These are phyloP conservation scores for Mycosphaerella sp. DNA, from an alignment of 2,329 filamentous ascomycete genomes.

Conservation along the genomic window DNA sequence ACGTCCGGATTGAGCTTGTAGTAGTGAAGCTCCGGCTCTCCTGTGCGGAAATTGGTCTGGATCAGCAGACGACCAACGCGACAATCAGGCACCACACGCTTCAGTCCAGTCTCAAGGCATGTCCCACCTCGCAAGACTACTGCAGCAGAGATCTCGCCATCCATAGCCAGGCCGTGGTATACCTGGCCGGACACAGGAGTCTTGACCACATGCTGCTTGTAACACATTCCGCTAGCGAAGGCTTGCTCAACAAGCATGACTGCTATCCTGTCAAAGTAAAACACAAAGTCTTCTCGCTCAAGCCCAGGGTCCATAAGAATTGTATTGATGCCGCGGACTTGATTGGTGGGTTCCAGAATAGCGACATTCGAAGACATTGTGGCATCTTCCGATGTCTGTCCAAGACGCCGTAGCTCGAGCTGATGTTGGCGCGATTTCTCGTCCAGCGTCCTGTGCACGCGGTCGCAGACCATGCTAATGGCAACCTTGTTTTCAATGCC, in stretches of 20 bases:
- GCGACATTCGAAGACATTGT: conserved; percentile 69
- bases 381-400: conserved; percentile 59
- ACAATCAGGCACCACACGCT: conserved; percentile 87
- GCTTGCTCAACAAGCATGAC: conserved; percentile 80
- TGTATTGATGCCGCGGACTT: conserved; percentile 82
- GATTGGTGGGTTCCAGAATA: conserved; percentile 67
- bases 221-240: conserved; percentile 65
- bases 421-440: conserved; percentile 82
- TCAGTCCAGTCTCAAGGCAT: conserved; percentile 78
- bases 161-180: conserved; percentile 65
- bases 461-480: conserved; percentile 87
- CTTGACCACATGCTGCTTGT: conserved; percentile 55
- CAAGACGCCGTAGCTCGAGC: conserved; percentile 68
- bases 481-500: conserved; percentile 93
- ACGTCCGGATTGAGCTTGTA: conserved; percentile 72
- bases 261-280: conserved; percentile 89
- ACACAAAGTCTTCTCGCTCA: conserved; percentile 83
- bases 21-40: conserved; percentile 90
- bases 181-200: conserved; percentile 60
- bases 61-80: conserved; percentile 83
- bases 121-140: conserved; percentile 84
- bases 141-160: conserved; percentile 73
- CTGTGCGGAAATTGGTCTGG: conserved; percentile 70
- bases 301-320: conserved; percentile 78
- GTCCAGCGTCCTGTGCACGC: conserved; percentile 78